A percentile compares a stretch with the other conserved stretches of the same genome.
phyloP scores from a whole-genome alignment of 2,329 filamentous ascomycete genomes.

The Aspergillus eucalypticola region DNA sequence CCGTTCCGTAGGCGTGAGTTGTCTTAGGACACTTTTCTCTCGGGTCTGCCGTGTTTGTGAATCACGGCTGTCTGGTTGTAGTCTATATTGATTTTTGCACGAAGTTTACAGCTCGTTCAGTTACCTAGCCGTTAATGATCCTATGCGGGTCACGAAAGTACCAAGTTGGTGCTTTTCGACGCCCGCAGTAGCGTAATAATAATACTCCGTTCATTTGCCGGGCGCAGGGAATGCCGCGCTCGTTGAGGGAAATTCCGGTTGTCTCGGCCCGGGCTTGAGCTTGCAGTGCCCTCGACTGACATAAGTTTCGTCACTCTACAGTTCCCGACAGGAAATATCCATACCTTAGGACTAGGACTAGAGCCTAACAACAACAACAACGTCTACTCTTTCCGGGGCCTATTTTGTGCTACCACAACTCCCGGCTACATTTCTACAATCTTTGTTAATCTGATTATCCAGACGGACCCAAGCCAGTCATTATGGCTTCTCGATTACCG shows the following conservation, averaged over 20 bases:
- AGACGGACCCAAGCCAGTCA: slow-evolving; percentile 8
- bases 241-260: slow-evolving; percentile 31
- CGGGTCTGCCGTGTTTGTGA: not conserved
- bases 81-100: not conserved
- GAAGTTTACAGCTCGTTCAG: not conserved
- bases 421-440: not conserved
- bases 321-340: not conserved
- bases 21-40: not conserved
- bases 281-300: slow-evolving; percentile 12
- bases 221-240: slow-evolving; percentile 19
- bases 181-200: slow-evolving; percentile 35
- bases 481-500: slow-evolving; percentile 44
- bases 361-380: not conserved
- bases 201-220: slow-evolving; percentile 34
- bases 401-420: not conserved
- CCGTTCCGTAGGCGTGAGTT: not conserved
- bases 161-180: slow-evolving; percentile 21
- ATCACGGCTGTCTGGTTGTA: not conserved
- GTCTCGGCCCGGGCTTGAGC: slow-evolving; percentile 29
- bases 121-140: not conserved
- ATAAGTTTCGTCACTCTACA: slow-evolving; percentile 22
- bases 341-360: not conserved
- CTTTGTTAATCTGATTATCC: not conserved
- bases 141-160: slow-evolving; percentile 18
- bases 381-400: not conserved